Conservation (phyloP, 1,139 yeast genomes). For the Pichia sp. region DNA sequence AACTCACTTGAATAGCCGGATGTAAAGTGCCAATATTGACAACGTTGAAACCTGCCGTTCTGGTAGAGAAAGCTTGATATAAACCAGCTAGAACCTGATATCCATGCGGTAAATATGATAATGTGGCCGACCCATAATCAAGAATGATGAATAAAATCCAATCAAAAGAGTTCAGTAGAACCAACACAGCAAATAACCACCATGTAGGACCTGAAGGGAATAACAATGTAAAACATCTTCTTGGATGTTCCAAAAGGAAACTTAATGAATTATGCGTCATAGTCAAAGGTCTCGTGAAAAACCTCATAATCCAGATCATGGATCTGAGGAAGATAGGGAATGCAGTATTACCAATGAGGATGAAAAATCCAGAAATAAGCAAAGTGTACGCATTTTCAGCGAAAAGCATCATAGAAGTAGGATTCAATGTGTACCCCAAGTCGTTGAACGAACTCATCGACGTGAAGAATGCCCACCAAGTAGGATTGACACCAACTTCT, state of each 20-base stretch:
- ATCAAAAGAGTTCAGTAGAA: conserved; percentile 69
- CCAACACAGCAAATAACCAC: conserved; percentile 79
- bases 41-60: conserved; percentile 88
- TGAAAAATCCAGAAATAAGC: conserved; percentile 56
- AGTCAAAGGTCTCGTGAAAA: conserved; percentile 59
- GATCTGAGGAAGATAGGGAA: conserved; percentile 78
- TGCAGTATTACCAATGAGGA: conserved; percentile 89
- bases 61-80: conserved; percentile 84
- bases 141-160: conserved; percentile 70
- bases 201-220: conserved; percentile 93
- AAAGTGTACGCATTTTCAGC: conserved; percentile 56
- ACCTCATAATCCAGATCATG: conserved; percentile 72
- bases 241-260: conserved; percentile 87
- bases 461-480: conserved; percentile 93
- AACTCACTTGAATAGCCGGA: conserved; percentile 90
- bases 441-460: conserved; percentile 75
- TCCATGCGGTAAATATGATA: conserved; percentile 51
- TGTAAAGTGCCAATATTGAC: conserved; percentile 64
- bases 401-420: conserved; percentile 70
- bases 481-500: conserved; percentile 54
- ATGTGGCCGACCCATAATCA: conserved; percentile 50
- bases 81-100: conserved; percentile 72
- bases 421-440: conserved; percentile 73
- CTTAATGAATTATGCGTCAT: conserved; percentile 70
- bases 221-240: conserved; percentile 89